Percentiles rank a stretch among this genome's conserved stretches.
Conservation (phyloP, 2,329 filamentous ascomycete species). For the Rhexocercosporidium sp. region DNA sequence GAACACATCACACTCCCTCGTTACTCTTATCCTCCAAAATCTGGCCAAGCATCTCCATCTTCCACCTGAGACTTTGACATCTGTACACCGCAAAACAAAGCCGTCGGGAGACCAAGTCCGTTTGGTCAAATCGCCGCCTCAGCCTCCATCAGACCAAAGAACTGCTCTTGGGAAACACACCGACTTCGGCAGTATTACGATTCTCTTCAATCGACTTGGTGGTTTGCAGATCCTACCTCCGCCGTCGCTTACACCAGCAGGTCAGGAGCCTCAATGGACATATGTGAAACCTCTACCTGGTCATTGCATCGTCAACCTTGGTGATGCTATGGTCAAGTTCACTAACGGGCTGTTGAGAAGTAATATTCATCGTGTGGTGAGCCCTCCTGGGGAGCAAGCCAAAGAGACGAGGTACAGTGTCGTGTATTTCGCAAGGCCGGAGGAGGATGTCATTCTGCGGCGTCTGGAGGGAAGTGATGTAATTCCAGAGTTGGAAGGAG, state of each 20-base stretch:
- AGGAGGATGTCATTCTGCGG: conserved; percentile 48
- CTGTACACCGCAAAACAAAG: conserved; percentile 27
- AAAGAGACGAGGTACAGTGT: conserved; percentile 51
- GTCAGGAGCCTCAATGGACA: conserved; percentile 38
- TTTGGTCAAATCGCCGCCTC: conserved; percentile 37
- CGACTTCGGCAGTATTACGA: conserved; percentile 47
- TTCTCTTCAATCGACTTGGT: conserved; percentile 47
- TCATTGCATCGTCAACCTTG: conserved; percentile 46
- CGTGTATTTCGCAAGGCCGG: conserved; percentile 59
- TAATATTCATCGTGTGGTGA: conserved; percentile 44
- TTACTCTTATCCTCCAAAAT: conserved; percentile 32
- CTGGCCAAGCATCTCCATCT: conserved; percentile 37
- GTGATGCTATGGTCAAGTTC: conserved; percentile 46
- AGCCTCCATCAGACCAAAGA: conserved; percentile 32
- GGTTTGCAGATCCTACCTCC: conserved; percentile 46
- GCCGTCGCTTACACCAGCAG: conserved; percentile 26
- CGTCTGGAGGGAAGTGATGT: conserved; percentile 33
- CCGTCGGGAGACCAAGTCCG: conserved; percentile 37
- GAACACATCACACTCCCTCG: conserved; percentile 29
- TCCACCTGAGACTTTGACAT: conserved; percentile 28
- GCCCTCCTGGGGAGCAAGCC: conserved; percentile 39
- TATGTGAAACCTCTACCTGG: conserved; percentile 44
- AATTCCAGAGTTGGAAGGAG: conserved; percentile 30
- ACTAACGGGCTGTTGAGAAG: conserved; percentile 42
- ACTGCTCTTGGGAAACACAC: conserved; percentile 43